Evolutionary conservation across 2,329 filamentous ascomycete species (phyloP), one percentile per base, ranked within the genome.

Genomic region (Pseudocercospora pini-densiflorae): DNA sequence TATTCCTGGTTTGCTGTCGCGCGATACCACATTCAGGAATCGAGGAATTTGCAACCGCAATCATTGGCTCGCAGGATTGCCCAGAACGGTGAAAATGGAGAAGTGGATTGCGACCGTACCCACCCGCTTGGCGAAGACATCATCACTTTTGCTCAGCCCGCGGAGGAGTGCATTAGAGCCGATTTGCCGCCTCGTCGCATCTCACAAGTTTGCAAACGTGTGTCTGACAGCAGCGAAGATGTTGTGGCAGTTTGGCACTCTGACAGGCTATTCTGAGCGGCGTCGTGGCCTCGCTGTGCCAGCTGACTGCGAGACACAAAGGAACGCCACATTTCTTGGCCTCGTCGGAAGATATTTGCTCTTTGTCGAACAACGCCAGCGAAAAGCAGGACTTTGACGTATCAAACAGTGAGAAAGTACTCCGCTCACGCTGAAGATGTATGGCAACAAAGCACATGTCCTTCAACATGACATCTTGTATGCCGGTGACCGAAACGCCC

Each of bases 241-340:
- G 51, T n/a, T 27, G 24, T 31, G 27, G 23, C 12, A 23, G 23
- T 23, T 4, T 54, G 23, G 6, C 9, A 54, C 23, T 27, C 51
- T 31, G 51, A 31, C 51, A 19, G 51, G 24, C 51, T 55, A 55
- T 55, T 55, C 51, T 55, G 51, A 27, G 23, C 27, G 14, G 51
- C 51, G 51, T 33, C 7, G 51, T 55, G 23, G 16, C 24, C 21
- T 29, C 24, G 51, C 24, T 7, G 47, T 40, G 51, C 31, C 27
- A 55, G 51, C 51, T 55, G 51, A 55, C 51, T 9, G 51, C 51
- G 51, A 55, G 51, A 55, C 51, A 55, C 51, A 55, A 55, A 51
- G 45, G 24, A 55, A 55, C 51, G 51, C 51, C 51, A 55, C 51
- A 31, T 51, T 27, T 55, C 51, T 55, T 55, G 51, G 51, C 51